Evolutionary conservation across 768 basidiomycete genomes (phyloP).

Genomic region (Chiua virens): DNA sequence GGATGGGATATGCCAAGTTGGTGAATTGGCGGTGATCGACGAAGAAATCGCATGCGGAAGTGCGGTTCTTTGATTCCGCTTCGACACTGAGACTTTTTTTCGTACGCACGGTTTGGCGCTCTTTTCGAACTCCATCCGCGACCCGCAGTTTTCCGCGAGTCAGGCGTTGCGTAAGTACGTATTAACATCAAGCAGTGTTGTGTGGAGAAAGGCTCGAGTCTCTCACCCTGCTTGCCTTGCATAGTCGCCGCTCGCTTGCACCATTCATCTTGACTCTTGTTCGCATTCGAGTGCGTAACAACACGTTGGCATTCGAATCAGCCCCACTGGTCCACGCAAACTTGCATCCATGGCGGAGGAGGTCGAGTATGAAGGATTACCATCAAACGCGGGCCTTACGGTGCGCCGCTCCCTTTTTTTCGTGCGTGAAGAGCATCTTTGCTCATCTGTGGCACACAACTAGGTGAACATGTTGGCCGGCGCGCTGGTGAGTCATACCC

Average conservation of each 20-base stretch:
- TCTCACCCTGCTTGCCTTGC: conserved; percentile 1
- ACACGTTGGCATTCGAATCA: conserved; percentile 6
- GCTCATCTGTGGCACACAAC: conserved; percentile 9
- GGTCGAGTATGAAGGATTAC: conserved; percentile 65
- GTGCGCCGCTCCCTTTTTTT: conserved; percentile 35
- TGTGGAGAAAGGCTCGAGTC: conserved; percentile 5
- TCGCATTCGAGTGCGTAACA: conserved; percentile 4
- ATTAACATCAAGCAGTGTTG: background rate
- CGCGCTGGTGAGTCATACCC: conserved; percentile 69
- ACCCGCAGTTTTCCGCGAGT: background rate
- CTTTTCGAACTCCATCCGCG: background rate
- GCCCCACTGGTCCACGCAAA: conserved; percentile 1
- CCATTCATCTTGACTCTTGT: background rate
- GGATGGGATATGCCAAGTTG: no score
- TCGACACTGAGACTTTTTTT: background rate
- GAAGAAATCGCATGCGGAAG: background rate
- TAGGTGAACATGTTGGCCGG: conserved; percentile 98
- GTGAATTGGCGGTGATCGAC: no score
- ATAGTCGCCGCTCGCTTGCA: background rate
- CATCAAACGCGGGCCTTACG: conserved; percentile 76
- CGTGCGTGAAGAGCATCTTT: conserved; percentile 11
- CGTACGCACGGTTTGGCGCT: background rate
- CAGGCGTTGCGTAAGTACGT: conserved; percentile 2
- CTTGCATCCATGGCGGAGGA: conserved; percentile 38
- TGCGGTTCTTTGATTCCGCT: conserved; percentile 1